Evolutionary conservation across 225 moss, liverwort and hornwort species (phyloP).

Genomic region (Bryoerythrophyllum caledonicum): DNA sequence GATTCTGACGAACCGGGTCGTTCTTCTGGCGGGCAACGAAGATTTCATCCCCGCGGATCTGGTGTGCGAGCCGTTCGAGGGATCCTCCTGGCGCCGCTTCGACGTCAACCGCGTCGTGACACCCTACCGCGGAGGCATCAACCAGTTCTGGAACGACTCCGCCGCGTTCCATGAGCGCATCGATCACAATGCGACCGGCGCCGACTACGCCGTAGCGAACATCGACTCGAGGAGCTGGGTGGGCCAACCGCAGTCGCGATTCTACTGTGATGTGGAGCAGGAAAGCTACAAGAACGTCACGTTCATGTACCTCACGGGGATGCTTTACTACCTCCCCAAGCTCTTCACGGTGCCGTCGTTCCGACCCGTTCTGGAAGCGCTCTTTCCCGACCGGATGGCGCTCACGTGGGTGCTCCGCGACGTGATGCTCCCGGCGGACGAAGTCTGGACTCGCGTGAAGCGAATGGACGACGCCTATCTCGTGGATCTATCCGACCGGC

Average conservation of each 20-base stretch:
- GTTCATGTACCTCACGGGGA: slow-evolving; percentile 55
- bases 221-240: background rate
- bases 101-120: background rate
- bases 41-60: background rate
- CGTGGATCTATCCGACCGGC: background rate
- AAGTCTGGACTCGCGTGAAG: slow-evolving; percentile 53
- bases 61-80: slow-evolving; percentile 38
- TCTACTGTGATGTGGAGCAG: slow-evolving; percentile 61
- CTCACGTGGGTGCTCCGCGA: slow-evolving; percentile 53
- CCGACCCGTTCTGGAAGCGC: slow-evolving; percentile 47
- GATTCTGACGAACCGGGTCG: slow-evolving; percentile 24
- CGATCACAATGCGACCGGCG: background rate
- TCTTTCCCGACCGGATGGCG: slow-evolving; percentile 52
- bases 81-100: slow-evolving; percentile 27
- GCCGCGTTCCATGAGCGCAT: slow-evolving; percentile 1
- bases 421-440: slow-evolving; percentile 49
- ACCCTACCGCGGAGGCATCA: background rate
- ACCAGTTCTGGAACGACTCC: background rate
- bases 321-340: slow-evolving; percentile 62
- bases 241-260: slow-evolving; percentile 26
- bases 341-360: slow-evolving; percentile 63
- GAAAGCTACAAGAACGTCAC: slow-evolving; percentile 36
- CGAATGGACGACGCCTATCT: slow-evolving; percentile 34
- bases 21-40: slow-evolving; percentile 6
- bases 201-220: slow-evolving; percentile 11